Evolutionary conservation across 75 land plant genomes (phyloP).

Genomic region (Pseudotsuga menziesii): DNA sequence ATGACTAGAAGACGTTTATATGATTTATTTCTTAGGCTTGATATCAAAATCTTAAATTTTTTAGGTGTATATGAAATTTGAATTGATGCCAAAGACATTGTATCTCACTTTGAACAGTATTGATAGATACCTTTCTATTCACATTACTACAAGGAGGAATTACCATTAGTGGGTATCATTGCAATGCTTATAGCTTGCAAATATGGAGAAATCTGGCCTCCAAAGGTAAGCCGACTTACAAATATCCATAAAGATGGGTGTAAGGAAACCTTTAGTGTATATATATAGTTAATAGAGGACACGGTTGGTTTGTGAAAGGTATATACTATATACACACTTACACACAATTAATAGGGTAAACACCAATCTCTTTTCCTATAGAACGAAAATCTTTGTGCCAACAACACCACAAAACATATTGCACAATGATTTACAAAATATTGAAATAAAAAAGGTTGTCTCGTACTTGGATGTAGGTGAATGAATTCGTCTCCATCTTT

Average conservation of each 20-base stretch:
- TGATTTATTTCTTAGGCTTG: not conserved
- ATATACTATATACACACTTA: too few relatives aligned
- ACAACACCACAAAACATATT: too few relatives aligned
- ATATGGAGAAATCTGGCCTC: constrained; percentile 91
- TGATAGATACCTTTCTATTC: constrained; percentile 63
- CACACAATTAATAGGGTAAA: too few relatives aligned
- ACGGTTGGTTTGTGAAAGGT: too few relatives aligned
- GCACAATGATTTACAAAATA: too few relatives aligned
- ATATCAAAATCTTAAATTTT: not conserved
- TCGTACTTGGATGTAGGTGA: constrained; percentile 30
- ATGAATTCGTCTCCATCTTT: constrained; percentile 70
- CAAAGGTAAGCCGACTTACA: constrained; percentile 36
- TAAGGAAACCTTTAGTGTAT: not conserved
- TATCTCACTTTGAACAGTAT: constrained; percentile 66
- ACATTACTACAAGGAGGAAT: constrained; percentile 41
- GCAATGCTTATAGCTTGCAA: constrained; percentile 91
- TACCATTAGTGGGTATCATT: constrained; percentile 74
- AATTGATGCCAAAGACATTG: constrained; percentile 83
- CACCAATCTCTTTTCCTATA: too few relatives aligned
- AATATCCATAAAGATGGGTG: not conserved
- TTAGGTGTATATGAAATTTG: constrained; percentile 70
- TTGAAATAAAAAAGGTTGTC: not conserved
- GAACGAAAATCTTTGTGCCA: too few relatives aligned
- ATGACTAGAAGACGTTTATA: not conserved
- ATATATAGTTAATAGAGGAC: too few relatives aligned